A percentile compares a stretch with the other conserved stretches of the same genome.
phyloP scores from a whole-genome alignment of 352 stramenopile species.

The Phytopythium mirpurense region DNA sequence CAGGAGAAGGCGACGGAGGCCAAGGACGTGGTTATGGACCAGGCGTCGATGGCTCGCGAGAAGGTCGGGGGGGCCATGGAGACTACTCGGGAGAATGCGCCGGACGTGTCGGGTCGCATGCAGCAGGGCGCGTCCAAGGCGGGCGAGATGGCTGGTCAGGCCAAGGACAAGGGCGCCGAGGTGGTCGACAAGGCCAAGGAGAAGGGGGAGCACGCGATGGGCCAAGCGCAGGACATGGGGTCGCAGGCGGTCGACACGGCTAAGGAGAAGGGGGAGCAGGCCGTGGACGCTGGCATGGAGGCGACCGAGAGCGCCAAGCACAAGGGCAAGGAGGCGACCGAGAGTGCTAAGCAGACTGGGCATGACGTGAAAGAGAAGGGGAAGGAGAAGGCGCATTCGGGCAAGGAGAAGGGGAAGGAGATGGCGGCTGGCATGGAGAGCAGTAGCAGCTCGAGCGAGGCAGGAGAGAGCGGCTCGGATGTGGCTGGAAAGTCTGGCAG shows the following conservation, averaged over 20 bases:
- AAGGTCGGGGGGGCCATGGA: conserved; percentile 11
- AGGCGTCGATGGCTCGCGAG: conserved; percentile 10
- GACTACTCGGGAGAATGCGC: conserved; percentile 5
- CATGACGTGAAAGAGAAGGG: conserved; percentile 5
- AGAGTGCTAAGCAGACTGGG: conserved; percentile 6
- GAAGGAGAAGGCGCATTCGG: not conserved
- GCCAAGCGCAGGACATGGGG: not conserved
- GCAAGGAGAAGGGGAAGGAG: not conserved
- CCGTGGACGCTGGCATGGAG: conserved; percentile 18
- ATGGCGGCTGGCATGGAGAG: not conserved
- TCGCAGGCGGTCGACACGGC: conserved; percentile 4
- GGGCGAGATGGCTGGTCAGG: conserved; percentile 11
- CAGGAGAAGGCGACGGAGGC: conserved; percentile 14
- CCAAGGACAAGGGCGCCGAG: conserved; percentile 17
- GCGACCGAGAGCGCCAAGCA: conserved; percentile 8
- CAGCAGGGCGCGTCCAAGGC: conserved; percentile 14
- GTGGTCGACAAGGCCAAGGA: not conserved
- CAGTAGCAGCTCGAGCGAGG: not conserved
- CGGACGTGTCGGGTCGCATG: conserved; percentile 12
- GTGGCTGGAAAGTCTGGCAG: no score
- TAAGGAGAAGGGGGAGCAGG: conserved; percentile 11
- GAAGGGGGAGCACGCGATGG: not conserved
- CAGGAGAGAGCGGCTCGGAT: not conserved
- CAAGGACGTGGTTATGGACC: conserved; percentile 8
- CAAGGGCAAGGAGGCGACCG: conserved; percentile 11